Percentiles rank a stretch among this genome's conserved stretches.
Evolutionary conservation across 2,329 filamentous ascomycete genomes (phyloP).

Genomic region (Fusarium bulbicola): DNA sequence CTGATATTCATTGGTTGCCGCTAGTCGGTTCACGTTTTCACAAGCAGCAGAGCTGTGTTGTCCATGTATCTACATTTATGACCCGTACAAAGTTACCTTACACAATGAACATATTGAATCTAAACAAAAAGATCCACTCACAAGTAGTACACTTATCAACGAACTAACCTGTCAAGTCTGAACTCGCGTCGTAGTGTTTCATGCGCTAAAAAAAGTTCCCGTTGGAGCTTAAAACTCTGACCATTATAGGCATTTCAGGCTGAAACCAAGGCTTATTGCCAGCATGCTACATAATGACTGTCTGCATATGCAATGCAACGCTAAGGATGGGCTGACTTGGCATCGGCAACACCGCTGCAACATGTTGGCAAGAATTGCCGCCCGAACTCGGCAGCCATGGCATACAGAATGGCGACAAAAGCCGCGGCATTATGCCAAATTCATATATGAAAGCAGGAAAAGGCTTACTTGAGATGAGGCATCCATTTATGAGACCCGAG

Average conservation of each 20-base stretch:
- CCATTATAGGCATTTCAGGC: not conserved
- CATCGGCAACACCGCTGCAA: not conserved
- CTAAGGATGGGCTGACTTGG: not conserved
- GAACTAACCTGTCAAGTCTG: not conserved
- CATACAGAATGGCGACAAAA: not conserved
- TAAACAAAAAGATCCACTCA: not conserved
- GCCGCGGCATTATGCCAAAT: not conserved
- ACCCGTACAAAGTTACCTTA: slow-evolving; percentile 12
- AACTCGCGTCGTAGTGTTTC: not conserved
- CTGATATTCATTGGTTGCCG: slow-evolving; percentile 15
- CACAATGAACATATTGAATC: not conserved
- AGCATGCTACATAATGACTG: not conserved
- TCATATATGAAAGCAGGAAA: too few species aligned
- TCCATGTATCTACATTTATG: slow-evolving; percentile 25
- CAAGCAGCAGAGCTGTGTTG: slow-evolving; percentile 23
- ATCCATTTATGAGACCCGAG: not conserved
- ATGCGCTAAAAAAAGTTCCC: not conserved
- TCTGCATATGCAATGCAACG: not conserved
- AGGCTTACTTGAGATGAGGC: not conserved
- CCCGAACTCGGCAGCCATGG: not conserved
- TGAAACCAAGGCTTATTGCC: not conserved
- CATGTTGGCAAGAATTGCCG: not conserved
- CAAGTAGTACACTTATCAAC: not conserved
- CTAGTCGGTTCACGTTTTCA: slow-evolving; percentile 19
- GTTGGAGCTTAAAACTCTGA: not conserved